Percentiles rank a stretch among this genome's conserved stretches.
These are phyloP conservation scores for Alternaria ventricosa DNA, from an alignment of 2,329 filamentous ascomycete genomes.

Conservation along the genomic window DNA sequence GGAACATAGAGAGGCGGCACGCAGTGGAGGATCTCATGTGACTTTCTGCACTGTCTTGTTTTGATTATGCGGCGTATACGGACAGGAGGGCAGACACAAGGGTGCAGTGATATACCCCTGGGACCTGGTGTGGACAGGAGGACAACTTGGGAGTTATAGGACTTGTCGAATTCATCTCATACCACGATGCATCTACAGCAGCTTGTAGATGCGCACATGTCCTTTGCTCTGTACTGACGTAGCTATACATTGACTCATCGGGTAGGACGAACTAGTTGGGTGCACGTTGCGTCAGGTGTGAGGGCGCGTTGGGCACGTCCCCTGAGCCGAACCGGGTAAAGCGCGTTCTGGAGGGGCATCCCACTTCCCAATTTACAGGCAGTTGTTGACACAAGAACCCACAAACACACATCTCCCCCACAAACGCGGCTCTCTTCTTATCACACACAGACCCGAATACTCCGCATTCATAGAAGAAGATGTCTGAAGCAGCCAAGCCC, in stretches of 20 bases:
- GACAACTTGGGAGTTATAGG: conserved; percentile 9
- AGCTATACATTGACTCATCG: not conserved
- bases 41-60: conserved; percentile 2
- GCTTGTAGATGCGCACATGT: not conserved
- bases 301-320: conserved; percentile 19
- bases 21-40: not conserved
- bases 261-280: not conserved
- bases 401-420: conserved; percentile 6
- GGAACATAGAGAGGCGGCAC: not conserved
- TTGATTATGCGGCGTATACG: conserved; percentile 27
- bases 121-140: conserved; percentile 10
- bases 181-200: not conserved
- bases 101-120: conserved; percentile 17
- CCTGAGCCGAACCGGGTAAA: conserved; percentile 9
- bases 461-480: conserved; percentile 20
- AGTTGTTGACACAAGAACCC: conserved; percentile 8
- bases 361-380: conserved; percentile 17
- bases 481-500: conserved; percentile 50
- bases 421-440: conserved; percentile 18
- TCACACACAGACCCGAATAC: conserved; percentile 2
- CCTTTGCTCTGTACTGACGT: not conserved
- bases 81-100: conserved; percentile 1
- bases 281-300: not conserved
- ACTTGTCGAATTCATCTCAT: conserved; percentile 3
- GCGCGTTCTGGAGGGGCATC: conserved; percentile 14